Evolutionary conservation across 225 moss, liverwort and hornwort species (phyloP), one percentile per base, ranked within the genome.

Genomic region (Pleurozium schreberi): DNA sequence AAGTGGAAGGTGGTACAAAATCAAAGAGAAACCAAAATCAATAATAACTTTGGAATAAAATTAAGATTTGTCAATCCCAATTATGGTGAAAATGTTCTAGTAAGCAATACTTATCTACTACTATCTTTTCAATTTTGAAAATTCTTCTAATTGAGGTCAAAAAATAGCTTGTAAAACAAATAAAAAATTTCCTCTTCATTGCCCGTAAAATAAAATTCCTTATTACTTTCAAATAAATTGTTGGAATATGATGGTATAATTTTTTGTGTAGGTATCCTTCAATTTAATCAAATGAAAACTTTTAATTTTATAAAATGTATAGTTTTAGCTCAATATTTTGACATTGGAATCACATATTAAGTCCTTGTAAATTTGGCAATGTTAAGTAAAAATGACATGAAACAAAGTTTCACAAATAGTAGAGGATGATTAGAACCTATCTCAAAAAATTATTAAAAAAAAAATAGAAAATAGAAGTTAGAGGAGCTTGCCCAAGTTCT

Each of bases 401-500:
- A 68, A 40, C 4, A 19, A n/a, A n/a, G 5, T 13, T n/a, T 22
- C 11, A 22, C 22, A 68, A 20, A 3, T 38, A 21, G 19, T 20
- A 0, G 5, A 67, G 6, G 18, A 11, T 22, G 69, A 40, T 25
- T 69, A 8, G 25, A 40, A 40, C 13, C 25, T 69, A 23, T 40
- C 40, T 2, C 8, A 3, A 23, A 40, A 13, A 0, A 11, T n/a
- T 10, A n/a, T 65, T 17, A 7, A 34, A 36, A 65, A 18, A 15
- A 4, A 18, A 18, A 1, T 5, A n/a, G n/a, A 21, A n/a, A 3
- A 38, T 12, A 38, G 12, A 68, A n/a, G 68, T n/a, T 7, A 68
- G 25, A 40, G 0, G 40, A 25, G 8, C 3, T 0, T 14, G 0
- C 4, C 14, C 1, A 23, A 40, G 25, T 69, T 25, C 0, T 6